A percentile compares a stretch with the other conserved stretches of the same genome.
These are phyloP conservation scores for Lepiota venenata DNA, from an alignment of 768 basidiomycete species.

Conservation along the genomic window DNA sequence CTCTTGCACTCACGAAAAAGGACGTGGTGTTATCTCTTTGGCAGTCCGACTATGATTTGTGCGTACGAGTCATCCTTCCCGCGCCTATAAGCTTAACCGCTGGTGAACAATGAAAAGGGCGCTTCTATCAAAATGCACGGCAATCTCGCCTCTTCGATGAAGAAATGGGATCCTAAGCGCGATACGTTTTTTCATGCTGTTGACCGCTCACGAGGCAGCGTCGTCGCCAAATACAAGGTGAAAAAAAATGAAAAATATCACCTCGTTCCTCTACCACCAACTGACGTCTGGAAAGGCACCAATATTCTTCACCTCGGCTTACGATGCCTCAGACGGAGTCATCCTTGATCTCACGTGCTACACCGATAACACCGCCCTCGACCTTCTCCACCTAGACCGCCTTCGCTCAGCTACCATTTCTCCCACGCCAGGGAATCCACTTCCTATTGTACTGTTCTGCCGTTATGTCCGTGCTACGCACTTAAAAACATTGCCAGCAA, in stretches of 20 bases:
- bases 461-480: background rate
- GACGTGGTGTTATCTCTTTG: constrained; percentile 2
- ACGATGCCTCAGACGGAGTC: constrained; percentile 1
- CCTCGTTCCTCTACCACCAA: too few relatives aligned
- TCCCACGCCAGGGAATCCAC: background rate
- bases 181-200: constrained; percentile 2
- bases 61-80: background rate
- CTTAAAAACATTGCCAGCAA: background rate
- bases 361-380: background rate
- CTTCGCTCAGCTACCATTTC: background rate
- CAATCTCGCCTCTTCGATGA: background rate
- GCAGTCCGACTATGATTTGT: constrained; percentile 6
- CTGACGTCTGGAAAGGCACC: background rate
- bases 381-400: constrained; percentile 4
- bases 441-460: background rate
- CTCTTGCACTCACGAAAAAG: constrained; percentile 5
- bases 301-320: background rate
- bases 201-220: background rate
- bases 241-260: too few relatives aligned
- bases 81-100: background rate
- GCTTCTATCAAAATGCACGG: background rate
- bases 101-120: background rate
- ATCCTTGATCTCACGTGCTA: constrained; percentile 6
- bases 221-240: constrained; percentile 1
- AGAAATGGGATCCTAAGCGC: background rate